phyloP scores from a whole-genome alignment of 2,329 filamentous ascomycete genomes.

The Dactylonectria estremocensis region DNA sequence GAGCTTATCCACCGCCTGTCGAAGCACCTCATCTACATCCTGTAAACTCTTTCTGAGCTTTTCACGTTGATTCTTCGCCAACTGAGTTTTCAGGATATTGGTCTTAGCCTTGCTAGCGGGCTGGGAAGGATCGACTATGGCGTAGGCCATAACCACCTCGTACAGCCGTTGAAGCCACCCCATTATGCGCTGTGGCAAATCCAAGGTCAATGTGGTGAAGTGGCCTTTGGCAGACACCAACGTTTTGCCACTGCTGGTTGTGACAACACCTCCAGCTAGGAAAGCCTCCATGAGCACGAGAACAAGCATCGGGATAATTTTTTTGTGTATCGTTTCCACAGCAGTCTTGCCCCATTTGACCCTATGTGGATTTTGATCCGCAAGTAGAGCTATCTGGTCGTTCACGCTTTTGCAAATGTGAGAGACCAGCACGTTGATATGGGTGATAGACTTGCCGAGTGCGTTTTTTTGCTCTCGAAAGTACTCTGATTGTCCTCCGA shows the following conservation, averaged over 20 bases:
- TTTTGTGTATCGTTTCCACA: slow-evolving; percentile 31
- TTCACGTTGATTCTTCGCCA: slow-evolving; percentile 21
- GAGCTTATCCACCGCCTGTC: slow-evolving; percentile 28
- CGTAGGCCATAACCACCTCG: slow-evolving; percentile 26
- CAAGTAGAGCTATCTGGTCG: not conserved
- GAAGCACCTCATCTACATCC: slow-evolving; percentile 17
- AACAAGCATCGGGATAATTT: slow-evolving; percentile 48
- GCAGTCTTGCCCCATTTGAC: slow-evolving; percentile 22
- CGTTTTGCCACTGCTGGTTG: not conserved
- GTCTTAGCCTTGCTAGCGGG: not conserved
- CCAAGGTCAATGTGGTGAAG: slow-evolving; percentile 40
- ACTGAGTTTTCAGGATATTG: not conserved
- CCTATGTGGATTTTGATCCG: not conserved
- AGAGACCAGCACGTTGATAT: slow-evolving; percentile 28
- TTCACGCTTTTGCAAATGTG: slow-evolving; percentile 26
- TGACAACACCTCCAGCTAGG: slow-evolving; percentile 32
- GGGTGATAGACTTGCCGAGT: slow-evolving; percentile 26
- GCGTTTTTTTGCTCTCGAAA: slow-evolving; percentile 14
- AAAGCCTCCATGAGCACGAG: slow-evolving; percentile 42
- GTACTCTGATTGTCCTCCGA: slow-evolving; percentile 36
- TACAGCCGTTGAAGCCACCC: slow-evolving; percentile 40
- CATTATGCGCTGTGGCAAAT: slow-evolving; percentile 30
- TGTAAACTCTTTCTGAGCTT: slow-evolving; percentile 6
- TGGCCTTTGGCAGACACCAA: slow-evolving; percentile 23
- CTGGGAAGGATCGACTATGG: slow-evolving; percentile 27